Conservation (phyloP, 2,329 filamentous ascomycete genomes). For the Podosphaera fusca region DNA sequence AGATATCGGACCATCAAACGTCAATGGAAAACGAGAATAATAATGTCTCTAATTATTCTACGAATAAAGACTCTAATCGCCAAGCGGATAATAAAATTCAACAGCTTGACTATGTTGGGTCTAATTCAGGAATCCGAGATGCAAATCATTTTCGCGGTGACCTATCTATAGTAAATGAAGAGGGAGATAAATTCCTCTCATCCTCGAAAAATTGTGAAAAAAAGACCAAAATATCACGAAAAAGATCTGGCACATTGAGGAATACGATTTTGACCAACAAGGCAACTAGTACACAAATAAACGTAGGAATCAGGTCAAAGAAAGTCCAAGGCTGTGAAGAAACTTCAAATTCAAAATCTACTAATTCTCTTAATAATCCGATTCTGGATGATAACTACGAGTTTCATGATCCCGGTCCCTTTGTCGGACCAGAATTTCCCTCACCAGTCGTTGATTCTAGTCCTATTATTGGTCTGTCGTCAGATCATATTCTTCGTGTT, state of each 20-base stretch:
- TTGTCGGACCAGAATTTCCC: slow-evolving; percentile 29
- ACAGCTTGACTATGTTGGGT: too few relatives aligned
- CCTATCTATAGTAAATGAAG: too few relatives aligned
- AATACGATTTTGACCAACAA: not conserved
- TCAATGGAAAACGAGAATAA: not conserved
- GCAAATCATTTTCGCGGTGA: too few relatives aligned
- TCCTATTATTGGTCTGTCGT: slow-evolving; percentile 27
- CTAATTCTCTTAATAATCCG: not conserved
- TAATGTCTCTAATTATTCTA: not conserved
- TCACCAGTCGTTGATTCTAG: slow-evolving; percentile 25
- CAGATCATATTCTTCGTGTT: slow-evolving; percentile 25
- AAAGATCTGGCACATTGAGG: not conserved
- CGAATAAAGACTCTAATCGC: not conserved
- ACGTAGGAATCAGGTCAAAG: not conserved
- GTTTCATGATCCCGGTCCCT: slow-evolving; percentile 18
- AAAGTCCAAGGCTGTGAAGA: not conserved
- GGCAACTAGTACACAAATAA: not conserved
- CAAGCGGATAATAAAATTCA: too few relatives aligned
- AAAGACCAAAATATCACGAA: not conserved
- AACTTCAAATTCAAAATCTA: not conserved
- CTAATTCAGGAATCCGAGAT: too few relatives aligned
- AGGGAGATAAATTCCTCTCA: not conserved
- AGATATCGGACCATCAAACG: not conserved
- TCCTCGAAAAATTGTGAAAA: not conserved
- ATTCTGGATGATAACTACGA: slow-evolving; percentile 12